These are phyloP conservation scores for Fusarium lateritium DNA, from an alignment of 2,329 filamentous ascomycete species.

Conservation along the genomic window DNA sequence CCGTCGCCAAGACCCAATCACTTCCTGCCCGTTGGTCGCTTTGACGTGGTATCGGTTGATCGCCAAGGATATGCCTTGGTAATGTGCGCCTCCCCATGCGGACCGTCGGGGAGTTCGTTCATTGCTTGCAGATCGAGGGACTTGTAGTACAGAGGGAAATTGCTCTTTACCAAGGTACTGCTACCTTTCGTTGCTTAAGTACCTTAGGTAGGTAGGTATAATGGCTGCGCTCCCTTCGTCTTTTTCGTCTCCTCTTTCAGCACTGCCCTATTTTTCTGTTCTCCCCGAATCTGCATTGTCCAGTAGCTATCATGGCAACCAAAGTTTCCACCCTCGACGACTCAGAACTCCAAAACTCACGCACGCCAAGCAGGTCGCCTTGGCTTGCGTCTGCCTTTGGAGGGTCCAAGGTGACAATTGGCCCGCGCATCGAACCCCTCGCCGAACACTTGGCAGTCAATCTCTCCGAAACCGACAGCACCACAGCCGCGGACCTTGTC, in stretches of 20 bases:
- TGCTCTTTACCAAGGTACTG: conserved; percentile 3
- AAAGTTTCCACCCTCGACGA: conserved; percentile 19
- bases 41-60: conserved; percentile 24
- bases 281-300: background rate
- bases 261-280: background rate
- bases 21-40: background rate
- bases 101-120: conserved; percentile 27
- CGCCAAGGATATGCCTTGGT: conserved; percentile 11
- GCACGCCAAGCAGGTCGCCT: conserved; percentile 36
- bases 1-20: conserved; percentile 17
- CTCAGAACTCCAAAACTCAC: conserved; percentile 18
- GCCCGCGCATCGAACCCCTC: conserved; percentile 66
- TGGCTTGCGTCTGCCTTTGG: conserved; percentile 55
- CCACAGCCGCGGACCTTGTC: conserved; percentile 63
- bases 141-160: background rate
- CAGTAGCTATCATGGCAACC: conserved; percentile 15
- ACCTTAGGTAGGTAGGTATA: background rate
- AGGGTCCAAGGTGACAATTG: conserved; percentile 59
- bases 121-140: background rate
- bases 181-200: conserved; percentile 4
- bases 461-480: conserved; percentile 56
- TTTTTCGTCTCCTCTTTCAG: background rate
- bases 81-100: conserved; percentile 11
- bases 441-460: conserved; percentile 53
- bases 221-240: background rate